Evolutionary conservation across 306 rosid species (phyloP).

Genomic region (Erythrophleum fordii): DNA sequence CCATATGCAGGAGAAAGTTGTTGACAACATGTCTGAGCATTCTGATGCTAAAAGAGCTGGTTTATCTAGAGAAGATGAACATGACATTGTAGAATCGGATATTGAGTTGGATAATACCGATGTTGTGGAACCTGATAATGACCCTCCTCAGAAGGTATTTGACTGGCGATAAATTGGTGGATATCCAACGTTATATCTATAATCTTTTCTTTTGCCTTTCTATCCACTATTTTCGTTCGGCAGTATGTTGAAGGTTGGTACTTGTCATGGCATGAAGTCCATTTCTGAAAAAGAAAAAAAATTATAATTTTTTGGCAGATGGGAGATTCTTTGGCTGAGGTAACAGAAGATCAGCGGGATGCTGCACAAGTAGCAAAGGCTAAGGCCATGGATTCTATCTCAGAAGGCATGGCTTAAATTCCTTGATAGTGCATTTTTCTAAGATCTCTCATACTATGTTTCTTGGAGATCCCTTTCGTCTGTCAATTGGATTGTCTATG

Average conservation of each 20-base stretch:
- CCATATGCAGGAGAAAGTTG: constrained; percentile 53
- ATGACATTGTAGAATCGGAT: constrained; percentile 73
- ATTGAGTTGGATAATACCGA: constrained; percentile 70
- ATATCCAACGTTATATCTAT: neutral
- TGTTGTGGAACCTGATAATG: constrained; percentile 72
- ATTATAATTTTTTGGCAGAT: constrained; percentile 53
- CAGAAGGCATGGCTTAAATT: constrained; percentile 56
- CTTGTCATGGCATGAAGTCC: neutral
- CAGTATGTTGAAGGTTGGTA: neutral
- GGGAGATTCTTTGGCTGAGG: constrained; percentile 67
- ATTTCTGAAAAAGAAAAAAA: neutral
- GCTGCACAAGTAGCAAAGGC: constrained; percentile 70
- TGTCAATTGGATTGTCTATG: constrained; percentile 15
- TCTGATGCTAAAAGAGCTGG: constrained; percentile 39
- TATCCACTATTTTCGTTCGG: neutral
- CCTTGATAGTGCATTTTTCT: neutral
- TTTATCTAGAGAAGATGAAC: constrained; percentile 40
- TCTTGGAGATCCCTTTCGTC: constrained; percentile 3
- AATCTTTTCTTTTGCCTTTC: neutral
- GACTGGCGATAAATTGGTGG: neutral
- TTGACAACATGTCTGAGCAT: constrained; percentile 29
- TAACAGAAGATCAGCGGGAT: constrained; percentile 68
- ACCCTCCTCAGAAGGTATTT: constrained; percentile 74
- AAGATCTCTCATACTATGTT: constrained; percentile 19
- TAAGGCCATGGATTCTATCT: constrained; percentile 60